A percentile compares a stretch with the other conserved stretches of the same genome.
Conservation (phyloP, 1,139 yeast genomes). For the Candida pseudoviswanathii region DNA sequence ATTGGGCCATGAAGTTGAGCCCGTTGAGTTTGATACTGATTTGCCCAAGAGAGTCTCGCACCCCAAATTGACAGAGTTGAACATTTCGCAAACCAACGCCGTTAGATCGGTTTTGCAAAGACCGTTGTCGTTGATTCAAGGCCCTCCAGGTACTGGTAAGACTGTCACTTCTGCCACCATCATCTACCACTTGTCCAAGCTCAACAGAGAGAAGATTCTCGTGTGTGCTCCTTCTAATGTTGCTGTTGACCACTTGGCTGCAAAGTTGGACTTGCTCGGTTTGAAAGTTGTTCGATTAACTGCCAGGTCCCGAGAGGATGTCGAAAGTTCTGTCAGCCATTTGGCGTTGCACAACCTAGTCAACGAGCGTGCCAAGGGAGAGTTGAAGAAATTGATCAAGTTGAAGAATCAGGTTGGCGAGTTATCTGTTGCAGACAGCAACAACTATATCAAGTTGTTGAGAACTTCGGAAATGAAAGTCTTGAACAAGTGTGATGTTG, state of each 20-base stretch:
- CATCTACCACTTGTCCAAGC: constrained; percentile 69
- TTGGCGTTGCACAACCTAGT: constrained; percentile 57
- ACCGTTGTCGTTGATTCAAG: constrained; percentile 87
- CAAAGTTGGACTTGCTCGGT: constrained; percentile 66
- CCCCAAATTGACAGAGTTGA: constrained; percentile 69
- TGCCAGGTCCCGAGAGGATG: constrained; percentile 80
- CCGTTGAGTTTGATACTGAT: constrained; percentile 59
- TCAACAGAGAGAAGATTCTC: constrained; percentile 60
- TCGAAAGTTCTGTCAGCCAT: constrained; percentile 60
- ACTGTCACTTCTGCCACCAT: constrained; percentile 93
- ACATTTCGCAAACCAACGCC: constrained; percentile 78
- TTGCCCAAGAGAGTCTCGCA: constrained; percentile 66
- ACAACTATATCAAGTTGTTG: constrained; percentile 39
- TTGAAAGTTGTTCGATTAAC: constrained; percentile 74
- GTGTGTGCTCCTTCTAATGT: constrained; percentile 97
- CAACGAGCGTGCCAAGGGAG: constrained; percentile 49
- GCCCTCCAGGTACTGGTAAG: constrained; percentile 99
- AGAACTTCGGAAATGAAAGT: constrained; percentile 52
- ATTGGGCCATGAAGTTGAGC: constrained; percentile 78
- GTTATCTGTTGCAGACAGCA: constrained; percentile 57
- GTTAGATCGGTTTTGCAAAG: constrained; percentile 69
- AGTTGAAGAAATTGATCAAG: constrained; percentile 58
- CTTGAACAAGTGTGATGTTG: constrained; percentile 68
- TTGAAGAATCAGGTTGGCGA: constrained; percentile 73
- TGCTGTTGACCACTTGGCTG: constrained; percentile 90